Conservation (phyloP, 2,329 filamentous ascomycete genomes). For the Cladobotryum protrusum region DNA sequence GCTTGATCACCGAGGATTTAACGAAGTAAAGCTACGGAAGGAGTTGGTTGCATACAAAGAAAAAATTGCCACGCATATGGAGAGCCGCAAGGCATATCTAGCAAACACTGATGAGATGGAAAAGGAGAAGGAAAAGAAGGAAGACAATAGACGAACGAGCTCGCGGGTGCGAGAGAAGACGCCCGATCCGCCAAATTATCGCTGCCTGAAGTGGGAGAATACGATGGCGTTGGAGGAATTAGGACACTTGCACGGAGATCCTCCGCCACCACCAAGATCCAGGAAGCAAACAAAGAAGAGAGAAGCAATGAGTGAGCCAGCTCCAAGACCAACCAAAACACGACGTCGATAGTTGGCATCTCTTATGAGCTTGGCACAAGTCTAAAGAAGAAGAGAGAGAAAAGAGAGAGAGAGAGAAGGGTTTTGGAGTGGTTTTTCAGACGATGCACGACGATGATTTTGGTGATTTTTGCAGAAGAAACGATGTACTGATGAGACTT, state of each 20-base stretch:
- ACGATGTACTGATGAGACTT: no score
- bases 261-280: slow-evolving; percentile 44
- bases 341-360: slow-evolving; percentile 17
- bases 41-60: slow-evolving; percentile 73
- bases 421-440: no score
- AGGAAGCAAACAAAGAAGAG: slow-evolving; percentile 49
- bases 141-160: slow-evolving; percentile 39
- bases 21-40: slow-evolving; percentile 82
- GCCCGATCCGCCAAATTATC: slow-evolving; percentile 39
- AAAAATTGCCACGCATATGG: slow-evolving; percentile 73
- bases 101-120: slow-evolving; percentile 31
- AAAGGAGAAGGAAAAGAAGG: slow-evolving; percentile 34
- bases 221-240: slow-evolving; percentile 51
- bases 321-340: slow-evolving; percentile 24
- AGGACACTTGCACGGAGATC: slow-evolving; percentile 51
- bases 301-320: slow-evolving; percentile 32
- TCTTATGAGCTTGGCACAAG: no score
- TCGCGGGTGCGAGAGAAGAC: slow-evolving; percentile 40
- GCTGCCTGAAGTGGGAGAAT: slow-evolving; percentile 51
- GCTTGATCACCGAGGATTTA: slow-evolving; percentile 80
- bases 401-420: no score
- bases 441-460: no score
- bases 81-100: slow-evolving; percentile 66
- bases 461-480: no score
- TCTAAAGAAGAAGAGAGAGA: no score